Conservation (phyloP, 2,329 filamentous ascomycete genomes). For the Graphiopsis chlorocephala region DNA sequence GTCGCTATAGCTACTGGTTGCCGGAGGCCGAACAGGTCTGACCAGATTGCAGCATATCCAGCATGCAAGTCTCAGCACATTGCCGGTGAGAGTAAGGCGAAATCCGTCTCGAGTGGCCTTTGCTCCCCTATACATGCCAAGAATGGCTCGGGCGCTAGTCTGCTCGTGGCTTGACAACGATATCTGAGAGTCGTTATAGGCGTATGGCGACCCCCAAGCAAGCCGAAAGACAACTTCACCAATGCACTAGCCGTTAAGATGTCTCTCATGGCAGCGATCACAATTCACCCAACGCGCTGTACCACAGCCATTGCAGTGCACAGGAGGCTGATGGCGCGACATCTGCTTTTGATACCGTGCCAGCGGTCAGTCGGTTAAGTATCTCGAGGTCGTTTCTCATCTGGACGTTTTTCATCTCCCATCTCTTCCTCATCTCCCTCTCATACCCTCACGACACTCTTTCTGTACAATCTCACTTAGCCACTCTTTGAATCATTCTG, state of each 20-base stretch:
- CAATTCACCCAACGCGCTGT: not conserved
- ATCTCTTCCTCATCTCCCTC: constrained; percentile 7
- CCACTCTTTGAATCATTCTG: not conserved
- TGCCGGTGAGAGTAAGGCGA: not conserved
- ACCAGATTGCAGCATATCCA: not conserved
- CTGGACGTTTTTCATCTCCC: constrained; percentile 7
- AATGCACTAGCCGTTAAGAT: not conserved
- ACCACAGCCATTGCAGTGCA: not conserved
- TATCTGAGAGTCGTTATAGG: constrained; percentile 2
- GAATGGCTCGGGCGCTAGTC: constrained; percentile 3
- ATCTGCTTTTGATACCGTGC: constrained; percentile 5
- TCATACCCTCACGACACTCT: constrained; percentile 6
- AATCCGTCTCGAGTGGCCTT: not conserved
- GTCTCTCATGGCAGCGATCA: constrained; percentile 10
- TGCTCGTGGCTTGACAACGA: not conserved
- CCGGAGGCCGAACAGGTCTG: not conserved
- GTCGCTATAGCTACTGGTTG: constrained; percentile 9
- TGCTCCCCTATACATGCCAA: constrained; percentile 1
- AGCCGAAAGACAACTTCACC: not conserved
- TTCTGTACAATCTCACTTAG: not conserved
- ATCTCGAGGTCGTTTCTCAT: constrained; percentile 1
- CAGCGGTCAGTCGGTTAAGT: constrained; percentile 4
- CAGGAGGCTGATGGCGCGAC: not conserved
- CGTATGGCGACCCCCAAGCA: not conserved
- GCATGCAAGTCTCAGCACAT: not conserved